Evolutionary conservation across 306 rosid species (phyloP).

Genomic region (Echinosophora koreensis): DNA sequence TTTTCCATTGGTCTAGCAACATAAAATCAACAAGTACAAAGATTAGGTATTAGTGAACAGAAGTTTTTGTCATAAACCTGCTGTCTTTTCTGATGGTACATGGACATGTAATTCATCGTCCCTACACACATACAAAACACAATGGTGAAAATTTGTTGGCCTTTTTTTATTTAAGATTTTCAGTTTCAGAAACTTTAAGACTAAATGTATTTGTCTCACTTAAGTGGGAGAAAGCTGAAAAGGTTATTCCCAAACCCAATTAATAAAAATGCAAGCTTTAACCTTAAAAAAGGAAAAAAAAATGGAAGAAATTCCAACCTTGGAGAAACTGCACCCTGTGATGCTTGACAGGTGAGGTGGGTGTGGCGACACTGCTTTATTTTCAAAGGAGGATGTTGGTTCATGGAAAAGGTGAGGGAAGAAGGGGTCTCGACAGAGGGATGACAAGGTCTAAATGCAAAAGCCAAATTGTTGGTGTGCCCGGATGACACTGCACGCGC

Average conservation of each 20-base stretch:
- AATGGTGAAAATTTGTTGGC: not conserved
- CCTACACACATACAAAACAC: constrained; percentile 46
- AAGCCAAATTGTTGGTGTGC: constrained; percentile 32
- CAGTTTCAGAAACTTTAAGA: not conserved
- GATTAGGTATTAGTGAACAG: constrained; percentile 16
- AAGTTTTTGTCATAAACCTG: constrained; percentile 49
- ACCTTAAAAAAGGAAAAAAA: not conserved
- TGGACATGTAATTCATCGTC: constrained; percentile 61
- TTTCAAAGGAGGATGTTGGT: constrained; percentile 36
- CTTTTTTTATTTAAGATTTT: not conserved
- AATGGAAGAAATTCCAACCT: constrained; percentile 12
- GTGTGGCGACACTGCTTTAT: constrained; percentile 34
- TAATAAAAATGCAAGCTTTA: constrained; percentile 7
- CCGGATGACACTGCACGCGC: constrained; percentile 40
- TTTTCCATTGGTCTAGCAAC: constrained; percentile 49
- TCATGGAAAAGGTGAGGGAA: constrained; percentile 42
- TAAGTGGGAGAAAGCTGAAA: not conserved
- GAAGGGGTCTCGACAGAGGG: constrained; percentile 19
- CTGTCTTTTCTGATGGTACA: constrained; percentile 60
- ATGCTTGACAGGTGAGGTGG: constrained; percentile 37
- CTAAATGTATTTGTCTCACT: not conserved
- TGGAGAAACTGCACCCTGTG: constrained; percentile 31
- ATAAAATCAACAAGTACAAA: constrained; percentile 33
- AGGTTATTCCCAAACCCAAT: not conserved
- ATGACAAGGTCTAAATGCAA: constrained; percentile 41